Base-by-base conservation (phyloP, 2,329 filamentous ascomycete species). In the Tolypocladium pustulatum region DNA sequence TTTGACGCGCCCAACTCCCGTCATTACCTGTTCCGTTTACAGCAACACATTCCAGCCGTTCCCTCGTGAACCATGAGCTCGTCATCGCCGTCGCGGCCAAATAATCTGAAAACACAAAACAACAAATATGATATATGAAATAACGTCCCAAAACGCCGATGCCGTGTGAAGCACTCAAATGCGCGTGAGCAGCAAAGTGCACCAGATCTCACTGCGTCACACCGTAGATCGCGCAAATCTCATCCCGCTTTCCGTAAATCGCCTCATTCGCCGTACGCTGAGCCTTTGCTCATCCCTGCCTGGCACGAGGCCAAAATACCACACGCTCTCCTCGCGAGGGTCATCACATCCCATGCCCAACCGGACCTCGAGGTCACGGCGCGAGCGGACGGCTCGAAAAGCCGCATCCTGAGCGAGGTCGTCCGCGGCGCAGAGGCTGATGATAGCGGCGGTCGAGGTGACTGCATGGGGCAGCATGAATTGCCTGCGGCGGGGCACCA, bases 351-450 rank as follows among this genome's bases (percentile, higher is more conserved):
- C 74, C 51, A 83, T 77, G 56, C 90, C 85, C 2, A 96, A 75
- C 49, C 88, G 78, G 0, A 81, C 84, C 27, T 87, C 80, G 25
- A 97, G 79, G 63, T 91, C 87, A 0, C 77, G 77, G 63, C 86
- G 87, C n/a, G 80, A 85, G 34, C 79, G 77, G 3, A 87, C 83
- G 41, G 85, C 81, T 56, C 85, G 80, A 69, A 97, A 93, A 0
- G 88, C 82, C 12, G 85, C 79, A 67, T 96, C 91, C 6, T 82
- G 78, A 2, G 90, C 76, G 22, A 95, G 76, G 30, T 87, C 86
- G 51, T 86, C 86, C 64, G 87, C 86, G 60, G 89, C 85, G 49
- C 93, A 78, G 69, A 93, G 92, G 67, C 85, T 87, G 64, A 95
- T 81, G 27, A 92, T 78, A 69, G 92, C 90, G 1, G 89, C 88